Evolutionary conservation across 805 yeast species (phyloP), one percentile per base, ranked within the genome.

Genomic region (Saccharomyces jurei): DNA sequence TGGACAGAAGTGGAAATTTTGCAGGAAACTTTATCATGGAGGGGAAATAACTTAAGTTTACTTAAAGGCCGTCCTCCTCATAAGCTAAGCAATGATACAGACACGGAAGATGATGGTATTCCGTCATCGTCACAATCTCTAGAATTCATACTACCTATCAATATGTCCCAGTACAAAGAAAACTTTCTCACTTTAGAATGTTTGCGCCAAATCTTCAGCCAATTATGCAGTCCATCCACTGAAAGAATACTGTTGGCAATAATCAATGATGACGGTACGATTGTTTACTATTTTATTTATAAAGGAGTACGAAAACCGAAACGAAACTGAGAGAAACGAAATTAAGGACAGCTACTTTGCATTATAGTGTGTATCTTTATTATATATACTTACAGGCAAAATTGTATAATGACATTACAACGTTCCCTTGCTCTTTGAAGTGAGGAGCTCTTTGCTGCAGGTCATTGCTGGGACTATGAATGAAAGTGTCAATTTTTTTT

Each of bases 251-350:
- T 83, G 0, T 58, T 82, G 30, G 90, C 81, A 0, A 71, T 86
- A 6, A 76, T 80, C 2, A 82, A 80, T 60, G 77, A 77, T 53
- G 94, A 86, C 64, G 84, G 89, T 1, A 83, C 90, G 0, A 75
- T 84, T 21, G 84, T 84, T n/a, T 86, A 82, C 60, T 86, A 86
- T 66, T 79, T 80, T 64, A 74, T 83, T 17, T 81, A 84, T 65
- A 82, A 81, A 60, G 91, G 91, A 3, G 68, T 85, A 9, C 81
- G 76, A 32, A 81, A 81, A 64, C 91, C 91, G 1, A 75, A 79
- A 55, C 81, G 78, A 61, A 81, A 80, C 58, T 81, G 60, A 36
- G 6, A 17, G 1, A 31, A 3, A n/a, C 9, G 3, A 2, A 32
- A 14, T 4, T 14, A 6, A 17, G 25, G 44, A 36, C 44, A 17